Evolutionary conservation across 169 alveolate genomes (phyloP), one percentile per base, ranked within the genome.

Genomic region (Eimeria brunetti): DNA sequence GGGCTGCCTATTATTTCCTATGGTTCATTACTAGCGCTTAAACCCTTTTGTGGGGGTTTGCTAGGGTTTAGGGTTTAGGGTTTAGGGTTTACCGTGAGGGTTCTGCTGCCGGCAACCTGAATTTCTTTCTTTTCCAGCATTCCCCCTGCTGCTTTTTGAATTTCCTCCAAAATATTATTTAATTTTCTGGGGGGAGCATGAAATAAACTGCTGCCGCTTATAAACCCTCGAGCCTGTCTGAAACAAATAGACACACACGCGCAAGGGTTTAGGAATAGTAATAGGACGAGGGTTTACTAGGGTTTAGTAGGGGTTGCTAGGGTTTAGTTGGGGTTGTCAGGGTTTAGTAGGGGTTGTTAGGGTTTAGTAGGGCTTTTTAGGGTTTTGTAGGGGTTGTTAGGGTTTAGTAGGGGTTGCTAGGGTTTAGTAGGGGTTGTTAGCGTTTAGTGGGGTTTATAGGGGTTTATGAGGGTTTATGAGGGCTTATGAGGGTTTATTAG

Each of bases 151-250:
- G 88, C 88, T 46, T 76, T 44, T 76, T 36, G 36, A n/a, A 93
- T 1, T 76, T 93, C 93, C 51, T 81, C 33, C 33, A 80, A 30
- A 69, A 93, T 93, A 20, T 51, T 85, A 8, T 93, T 81, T n/a
- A 38, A 41, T 7, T 80, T 7, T 14, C 96, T 56, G n/a, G 84
- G 58, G 36, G 88, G 93, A 46, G 81, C 69, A 30, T 38, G 46
- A 75, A 78, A 93, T 16, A 93, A 36, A 1, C 96, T 69, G 53
- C 71, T 76, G 51, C 64, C 27, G 38, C 88, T 93, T 33, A 16
- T 75, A 27, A 46, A 71, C 46, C 86, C 51, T 33, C 80, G 78
- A 38, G 93, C 76, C 41, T 53, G 88, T 69, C 96, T 93, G 62
- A 85, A n/a, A n/a, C n/a, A n/a, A n/a, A n/a, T n/a, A n/a, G n/a